Evolutionary conservation across 805 yeast species (phyloP).

Genomic region (Suhomyces prunicola): DNA sequence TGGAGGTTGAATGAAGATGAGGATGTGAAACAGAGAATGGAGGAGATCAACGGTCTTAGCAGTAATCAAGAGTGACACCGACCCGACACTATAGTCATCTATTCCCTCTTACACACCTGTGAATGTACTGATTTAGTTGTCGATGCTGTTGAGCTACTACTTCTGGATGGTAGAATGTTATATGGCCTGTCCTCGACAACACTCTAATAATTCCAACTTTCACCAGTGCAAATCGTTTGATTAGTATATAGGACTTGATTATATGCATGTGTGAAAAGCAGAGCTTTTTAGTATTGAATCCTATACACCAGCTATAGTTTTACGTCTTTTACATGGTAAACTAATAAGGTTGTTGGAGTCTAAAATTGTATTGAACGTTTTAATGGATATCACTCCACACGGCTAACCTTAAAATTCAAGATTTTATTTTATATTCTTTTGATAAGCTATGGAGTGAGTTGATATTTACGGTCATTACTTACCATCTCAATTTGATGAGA

Average conservation of each 20-base stretch:
- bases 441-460: no score
- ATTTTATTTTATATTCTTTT: no score
- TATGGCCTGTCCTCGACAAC: background rate
- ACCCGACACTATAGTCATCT: background rate
- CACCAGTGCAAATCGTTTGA: background rate
- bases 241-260: no score
- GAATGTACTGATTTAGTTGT: background rate
- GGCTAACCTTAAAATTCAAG: no score
- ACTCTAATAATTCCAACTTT: background rate
- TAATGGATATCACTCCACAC: no score
- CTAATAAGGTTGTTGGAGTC: no score
- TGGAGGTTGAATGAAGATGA: slow-evolving; percentile 9
- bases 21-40: background rate
- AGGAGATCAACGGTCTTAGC: background rate
- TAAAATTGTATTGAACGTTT: no score
- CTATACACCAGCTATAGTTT: no score
- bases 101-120: background rate
- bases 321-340: no score
- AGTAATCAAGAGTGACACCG: background rate
- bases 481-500: no score
- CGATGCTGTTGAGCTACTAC: background rate
- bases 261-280: background rate
- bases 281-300: no score
- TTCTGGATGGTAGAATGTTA: background rate
- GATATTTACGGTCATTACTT: no score